phyloP scores from a whole-genome alignment of 2,329 filamentous ascomycete genomes.

The Myriosclerotinia duriaeana region DNA sequence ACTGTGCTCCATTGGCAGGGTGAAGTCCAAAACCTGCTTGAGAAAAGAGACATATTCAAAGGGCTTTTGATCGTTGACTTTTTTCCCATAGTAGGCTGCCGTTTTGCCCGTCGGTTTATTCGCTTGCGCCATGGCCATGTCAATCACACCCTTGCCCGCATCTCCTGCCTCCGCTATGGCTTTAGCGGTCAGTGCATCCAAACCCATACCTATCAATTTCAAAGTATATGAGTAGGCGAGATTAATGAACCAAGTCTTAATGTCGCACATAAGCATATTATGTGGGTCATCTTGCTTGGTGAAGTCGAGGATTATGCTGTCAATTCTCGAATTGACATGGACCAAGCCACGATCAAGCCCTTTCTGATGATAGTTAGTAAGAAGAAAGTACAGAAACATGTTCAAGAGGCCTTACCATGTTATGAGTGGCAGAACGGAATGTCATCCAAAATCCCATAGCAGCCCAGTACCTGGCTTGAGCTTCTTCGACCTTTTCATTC shows the following conservation, averaged over 20 bases:
- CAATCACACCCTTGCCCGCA: too few species aligned
- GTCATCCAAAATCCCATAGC: neutral
- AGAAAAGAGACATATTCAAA: too few species aligned
- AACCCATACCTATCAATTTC: neutral
- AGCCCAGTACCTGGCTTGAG: slow-evolving; percentile 11
- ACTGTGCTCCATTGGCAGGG: slow-evolving; percentile 1
- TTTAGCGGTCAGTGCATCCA: too few species aligned
- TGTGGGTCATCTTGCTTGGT: neutral
- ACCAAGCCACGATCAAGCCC: neutral
- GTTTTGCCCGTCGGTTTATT: too few species aligned
- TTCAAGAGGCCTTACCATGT: neutral
- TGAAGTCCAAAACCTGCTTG: neutral
- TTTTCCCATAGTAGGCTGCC: neutral
- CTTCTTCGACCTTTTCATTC: neutral
- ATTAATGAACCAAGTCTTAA: neutral
- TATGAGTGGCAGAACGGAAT: slow-evolving; percentile 1
- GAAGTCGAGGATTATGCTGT: slow-evolving; percentile 10
- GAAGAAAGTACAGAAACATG: neutral
- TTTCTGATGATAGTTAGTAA: neutral
- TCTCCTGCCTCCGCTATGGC: too few species aligned
- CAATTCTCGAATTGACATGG: neutral
- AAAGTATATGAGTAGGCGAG: neutral
- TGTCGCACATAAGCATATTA: neutral
- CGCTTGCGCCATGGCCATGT: too few species aligned
- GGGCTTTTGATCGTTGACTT: neutral